These are phyloP conservation scores for Aspergillus quadricinctus DNA, from an alignment of 2,329 filamentous ascomycete genomes.

Conservation along the genomic window DNA sequence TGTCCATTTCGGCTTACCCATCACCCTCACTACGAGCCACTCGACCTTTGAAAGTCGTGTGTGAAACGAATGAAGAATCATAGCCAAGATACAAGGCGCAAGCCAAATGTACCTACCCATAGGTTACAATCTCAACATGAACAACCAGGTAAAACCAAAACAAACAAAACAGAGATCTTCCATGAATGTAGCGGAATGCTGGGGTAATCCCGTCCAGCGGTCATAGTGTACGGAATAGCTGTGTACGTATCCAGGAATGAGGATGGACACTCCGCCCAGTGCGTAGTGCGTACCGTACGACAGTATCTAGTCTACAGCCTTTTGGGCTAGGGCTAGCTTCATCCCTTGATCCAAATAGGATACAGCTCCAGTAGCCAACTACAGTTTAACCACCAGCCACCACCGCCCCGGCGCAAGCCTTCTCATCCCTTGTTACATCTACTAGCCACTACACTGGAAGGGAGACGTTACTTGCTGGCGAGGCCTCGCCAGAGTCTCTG, in stretches of 20 bases:
- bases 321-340: neutral
- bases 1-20: neutral
- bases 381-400: neutral
- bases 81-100: neutral
- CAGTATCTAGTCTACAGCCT: neutral
- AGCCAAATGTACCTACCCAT: neutral
- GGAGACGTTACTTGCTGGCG: neutral
- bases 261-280: neutral
- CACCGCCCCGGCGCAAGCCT: neutral
- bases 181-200: neutral
- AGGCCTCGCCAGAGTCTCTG: neutral
- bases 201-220: neutral
- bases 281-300: neutral
- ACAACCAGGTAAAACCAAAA: neutral
- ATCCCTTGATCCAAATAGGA: neutral
- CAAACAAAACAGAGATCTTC: neutral
- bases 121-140: neutral
- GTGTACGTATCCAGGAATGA: neutral
- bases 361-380: neutral
- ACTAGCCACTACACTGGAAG: neutral
- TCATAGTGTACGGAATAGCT: neutral
- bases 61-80: neutral
- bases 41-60: neutral
- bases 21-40: neutral
- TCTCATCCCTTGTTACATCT: neutral